Evolutionary conservation across 208 protist genomes (phyloP).

Genomic region (Crithidia mellificae): DNA sequence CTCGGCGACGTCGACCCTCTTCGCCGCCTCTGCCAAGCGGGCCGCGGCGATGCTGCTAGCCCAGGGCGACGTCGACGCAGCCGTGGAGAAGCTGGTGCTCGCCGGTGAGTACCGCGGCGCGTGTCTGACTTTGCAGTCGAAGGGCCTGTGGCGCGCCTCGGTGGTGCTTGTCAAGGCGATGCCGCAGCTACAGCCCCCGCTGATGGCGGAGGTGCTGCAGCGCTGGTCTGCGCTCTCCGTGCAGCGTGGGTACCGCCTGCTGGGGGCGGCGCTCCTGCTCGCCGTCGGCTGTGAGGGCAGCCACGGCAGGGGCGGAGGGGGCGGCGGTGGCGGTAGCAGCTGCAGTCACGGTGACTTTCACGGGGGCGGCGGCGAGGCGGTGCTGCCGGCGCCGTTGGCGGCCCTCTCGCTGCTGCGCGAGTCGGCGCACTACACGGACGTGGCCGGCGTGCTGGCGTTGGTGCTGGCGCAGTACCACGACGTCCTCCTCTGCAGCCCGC

Average conservation of each 20-base stretch:
- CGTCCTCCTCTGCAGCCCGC: neutral
- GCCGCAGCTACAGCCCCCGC: constrained; percentile 12
- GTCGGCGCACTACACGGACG: constrained; percentile 60
- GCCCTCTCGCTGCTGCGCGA: constrained; percentile 54
- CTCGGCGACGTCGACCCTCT: constrained; percentile 40
- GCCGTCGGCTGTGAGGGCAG: constrained; percentile 27
- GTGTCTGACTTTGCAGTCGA: constrained; percentile 62
- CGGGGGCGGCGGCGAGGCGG: neutral
- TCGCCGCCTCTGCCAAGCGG: constrained; percentile 48
- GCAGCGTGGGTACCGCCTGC: constrained; percentile 51
- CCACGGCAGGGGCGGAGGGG: too few relatives aligned
- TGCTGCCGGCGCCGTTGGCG: constrained; percentile 14
- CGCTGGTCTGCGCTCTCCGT: constrained; percentile 67
- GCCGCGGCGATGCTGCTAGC: constrained; percentile 73
- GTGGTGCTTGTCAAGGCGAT: constrained; percentile 50
- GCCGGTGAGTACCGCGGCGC: constrained; percentile 67
- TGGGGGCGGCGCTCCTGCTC: constrained; percentile 52
- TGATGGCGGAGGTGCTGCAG: constrained; percentile 37
- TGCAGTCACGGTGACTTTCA: neutral
- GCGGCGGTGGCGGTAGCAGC: neutral
- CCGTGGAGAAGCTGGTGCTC: constrained; percentile 78
- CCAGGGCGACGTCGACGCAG: constrained; percentile 60
- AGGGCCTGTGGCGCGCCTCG: constrained; percentile 65
- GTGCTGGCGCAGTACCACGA: constrained; percentile 41
- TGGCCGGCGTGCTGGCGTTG: constrained; percentile 69